Percentiles rank a stretch among this genome's conserved stretches.
Conservation (phyloP, 345 rosid genomes). For the Bretschneidera sinensis region DNA sequence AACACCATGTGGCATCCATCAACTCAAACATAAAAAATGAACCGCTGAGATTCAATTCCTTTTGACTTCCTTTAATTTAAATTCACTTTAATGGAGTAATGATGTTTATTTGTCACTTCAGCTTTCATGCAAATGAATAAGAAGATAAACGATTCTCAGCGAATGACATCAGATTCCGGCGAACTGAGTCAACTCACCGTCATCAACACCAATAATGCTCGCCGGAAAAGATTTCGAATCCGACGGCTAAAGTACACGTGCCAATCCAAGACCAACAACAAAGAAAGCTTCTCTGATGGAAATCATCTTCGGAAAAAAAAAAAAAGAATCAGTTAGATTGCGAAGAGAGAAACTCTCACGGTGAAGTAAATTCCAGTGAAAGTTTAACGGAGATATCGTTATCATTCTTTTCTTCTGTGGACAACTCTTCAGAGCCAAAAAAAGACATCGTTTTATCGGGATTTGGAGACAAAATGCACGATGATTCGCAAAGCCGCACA, state of each 20-base stretch:
- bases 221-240: slow-evolving; percentile 31
- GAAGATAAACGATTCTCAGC: no score
- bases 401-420: slow-evolving; percentile 23
- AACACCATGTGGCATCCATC: no score
- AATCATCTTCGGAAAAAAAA: neutral
- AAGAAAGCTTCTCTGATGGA: neutral
- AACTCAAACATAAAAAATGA: no score
- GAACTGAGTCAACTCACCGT: slow-evolving; percentile 18
- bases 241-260: slow-evolving; percentile 26
- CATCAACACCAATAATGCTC: slow-evolving; percentile 16
- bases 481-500: neutral
- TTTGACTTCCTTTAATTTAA: no score
- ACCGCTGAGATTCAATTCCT: no score
- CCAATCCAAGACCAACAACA: slow-evolving; percentile 7
- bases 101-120: no score
- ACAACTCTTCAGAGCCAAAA: slow-evolving; percentile 10
- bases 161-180: no score
- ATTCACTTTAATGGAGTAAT: no score
- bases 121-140: no score
- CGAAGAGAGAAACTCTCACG: slow-evolving; percentile 10
- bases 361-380: neutral
- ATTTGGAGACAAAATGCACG: slow-evolving; percentile 8
- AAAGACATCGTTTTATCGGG: slow-evolving; percentile 22
- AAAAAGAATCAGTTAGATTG: no score
- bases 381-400: slow-evolving; percentile 23